Conservation (phyloP, 306 rosid species). For the Fagus crenata region DNA sequence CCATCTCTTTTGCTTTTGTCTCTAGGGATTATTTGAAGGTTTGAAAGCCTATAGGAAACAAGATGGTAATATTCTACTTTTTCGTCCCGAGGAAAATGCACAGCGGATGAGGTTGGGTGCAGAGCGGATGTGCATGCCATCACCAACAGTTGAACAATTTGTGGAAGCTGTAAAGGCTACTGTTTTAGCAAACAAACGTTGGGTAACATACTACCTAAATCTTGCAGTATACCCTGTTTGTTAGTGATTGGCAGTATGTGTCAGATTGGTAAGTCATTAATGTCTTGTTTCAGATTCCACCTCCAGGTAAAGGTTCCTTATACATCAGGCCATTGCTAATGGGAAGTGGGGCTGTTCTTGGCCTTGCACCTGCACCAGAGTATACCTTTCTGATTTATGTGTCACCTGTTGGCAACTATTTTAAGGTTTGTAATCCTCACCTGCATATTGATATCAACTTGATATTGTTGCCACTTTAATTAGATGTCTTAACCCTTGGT, state of each 20-base stretch:
- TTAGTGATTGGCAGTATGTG: conserved; percentile 4
- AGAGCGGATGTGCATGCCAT: conserved; percentile 97
- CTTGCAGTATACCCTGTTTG: conserved; percentile 3
- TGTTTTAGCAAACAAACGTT: conserved; percentile 87
- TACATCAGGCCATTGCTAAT: conserved; percentile 92
- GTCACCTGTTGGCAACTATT: conserved; percentile 98
- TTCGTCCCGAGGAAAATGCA: conserved; percentile 95
- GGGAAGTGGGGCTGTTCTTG: conserved; percentile 98
- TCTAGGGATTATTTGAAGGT: conserved; percentile 95
- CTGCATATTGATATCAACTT: background rate
- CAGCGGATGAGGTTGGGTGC: conserved; percentile 78
- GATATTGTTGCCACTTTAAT: conserved; percentile 5
- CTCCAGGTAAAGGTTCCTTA: conserved; percentile 87
- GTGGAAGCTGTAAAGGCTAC: conserved; percentile 86
- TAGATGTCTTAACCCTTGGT: conserved; percentile 13
- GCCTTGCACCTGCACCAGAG: conserved; percentile 97
- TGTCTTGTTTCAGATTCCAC: conserved; percentile 73
- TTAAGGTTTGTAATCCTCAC: conserved; percentile 56
- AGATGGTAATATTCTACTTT: conserved; percentile 76
- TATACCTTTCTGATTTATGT: conserved; percentile 89
- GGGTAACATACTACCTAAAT: conserved; percentile 49
- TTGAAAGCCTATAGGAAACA: conserved; percentile 81
- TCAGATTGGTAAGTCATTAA: conserved; percentile 15
- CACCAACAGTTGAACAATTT: conserved; percentile 80
- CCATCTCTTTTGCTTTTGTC: conserved; percentile 18